Percentiles rank a stretch among this genome's conserved stretches.
Evolutionary conservation across 768 basidiomycete species (phyloP).

Genomic region (Chiua virens): DNA sequence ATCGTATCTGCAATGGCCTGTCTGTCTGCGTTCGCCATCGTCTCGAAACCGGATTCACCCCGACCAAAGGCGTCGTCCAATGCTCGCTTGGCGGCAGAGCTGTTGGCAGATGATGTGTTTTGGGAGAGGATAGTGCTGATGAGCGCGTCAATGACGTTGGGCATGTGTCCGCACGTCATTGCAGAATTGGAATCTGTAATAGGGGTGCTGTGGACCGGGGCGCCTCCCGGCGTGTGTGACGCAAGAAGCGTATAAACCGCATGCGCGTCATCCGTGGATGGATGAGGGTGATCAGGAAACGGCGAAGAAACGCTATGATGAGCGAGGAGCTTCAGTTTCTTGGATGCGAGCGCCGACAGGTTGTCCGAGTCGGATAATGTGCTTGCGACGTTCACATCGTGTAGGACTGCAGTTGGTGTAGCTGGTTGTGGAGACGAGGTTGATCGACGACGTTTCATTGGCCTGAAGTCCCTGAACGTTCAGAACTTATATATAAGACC

Average conservation of each 20-base stretch:
- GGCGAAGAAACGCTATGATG: conserved; percentile 44
- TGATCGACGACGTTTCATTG: conserved; percentile 18
- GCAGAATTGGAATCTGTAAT: conserved; percentile 37
- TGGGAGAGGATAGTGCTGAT: conserved; percentile 62
- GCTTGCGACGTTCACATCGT: background rate
- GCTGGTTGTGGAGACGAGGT: background rate
- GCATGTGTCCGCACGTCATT: conserved; percentile 43
- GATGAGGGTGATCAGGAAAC: conserved; percentile 45
- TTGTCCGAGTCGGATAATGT: background rate
- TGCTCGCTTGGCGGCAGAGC: conserved; percentile 46
- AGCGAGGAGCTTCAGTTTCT: conserved; percentile 52
- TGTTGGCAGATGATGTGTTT: conserved; percentile 53
- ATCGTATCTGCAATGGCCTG: conserved; percentile 49
- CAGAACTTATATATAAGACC: background rate
- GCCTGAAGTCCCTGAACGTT: background rate
- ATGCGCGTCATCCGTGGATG: conserved; percentile 43
- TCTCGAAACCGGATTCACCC: conserved; percentile 44
- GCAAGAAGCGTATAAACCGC: conserved; percentile 44
- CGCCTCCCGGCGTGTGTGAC: conserved; percentile 35
- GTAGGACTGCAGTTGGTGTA: background rate
- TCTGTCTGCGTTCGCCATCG: conserved; percentile 45
- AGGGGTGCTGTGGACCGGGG: conserved; percentile 29
- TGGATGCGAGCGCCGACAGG: conserved; percentile 26
- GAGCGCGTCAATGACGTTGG: conserved; percentile 57
- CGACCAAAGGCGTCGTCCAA: conserved; percentile 50